Conservation (phyloP, 208 protist genomes). For the Leishmania guyanensis region DNA sequence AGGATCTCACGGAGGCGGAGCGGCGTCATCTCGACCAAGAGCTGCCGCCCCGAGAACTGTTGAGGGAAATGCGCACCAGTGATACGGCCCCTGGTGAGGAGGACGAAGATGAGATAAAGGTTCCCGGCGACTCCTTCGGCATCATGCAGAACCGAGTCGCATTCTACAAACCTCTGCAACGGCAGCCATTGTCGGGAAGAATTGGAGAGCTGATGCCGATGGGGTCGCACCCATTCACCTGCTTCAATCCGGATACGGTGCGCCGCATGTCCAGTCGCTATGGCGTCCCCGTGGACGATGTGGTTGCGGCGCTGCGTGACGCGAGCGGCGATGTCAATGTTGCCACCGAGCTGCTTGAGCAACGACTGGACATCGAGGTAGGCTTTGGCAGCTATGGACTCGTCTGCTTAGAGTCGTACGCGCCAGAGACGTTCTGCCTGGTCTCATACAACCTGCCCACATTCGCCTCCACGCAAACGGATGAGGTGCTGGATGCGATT, state of each 20-base stretch:
- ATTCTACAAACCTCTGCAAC: slow-evolving; percentile 81
- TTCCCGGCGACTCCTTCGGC: slow-evolving; percentile 87
- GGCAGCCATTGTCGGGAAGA: slow-evolving; percentile 31
- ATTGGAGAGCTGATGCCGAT: slow-evolving; percentile 69
- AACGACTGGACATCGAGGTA: slow-evolving; percentile 45
- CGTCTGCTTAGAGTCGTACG: slow-evolving; percentile 86
- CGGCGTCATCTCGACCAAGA: slow-evolving; percentile 67
- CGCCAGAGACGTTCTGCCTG: slow-evolving; percentile 85
- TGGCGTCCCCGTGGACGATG: slow-evolving; percentile 53
- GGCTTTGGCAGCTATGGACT: slow-evolving; percentile 75
- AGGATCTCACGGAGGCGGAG: slow-evolving; percentile 58
- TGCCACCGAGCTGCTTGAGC: slow-evolving; percentile 55
- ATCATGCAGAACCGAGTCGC: slow-evolving; percentile 85
- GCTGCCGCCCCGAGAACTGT: slow-evolving; percentile 68
- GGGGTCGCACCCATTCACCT: slow-evolving; percentile 57
- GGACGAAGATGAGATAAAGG: slow-evolving; percentile 49
- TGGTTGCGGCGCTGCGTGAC: slow-evolving; percentile 50
- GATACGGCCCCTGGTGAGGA: slow-evolving; percentile 44
- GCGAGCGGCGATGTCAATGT: slow-evolving; percentile 70
- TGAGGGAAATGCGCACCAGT: slow-evolving; percentile 47
- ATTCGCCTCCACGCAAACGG: slow-evolving; percentile 58
- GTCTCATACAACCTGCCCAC: slow-evolving; percentile 74
- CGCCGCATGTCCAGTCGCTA: slow-evolving; percentile 66
- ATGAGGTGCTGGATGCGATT: slow-evolving; percentile 83
- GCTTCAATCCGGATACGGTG: slow-evolving; percentile 60